Conservation (phyloP, 495 filamentous ascomycete genomes). For the Aspergillus nidulans region DNA sequence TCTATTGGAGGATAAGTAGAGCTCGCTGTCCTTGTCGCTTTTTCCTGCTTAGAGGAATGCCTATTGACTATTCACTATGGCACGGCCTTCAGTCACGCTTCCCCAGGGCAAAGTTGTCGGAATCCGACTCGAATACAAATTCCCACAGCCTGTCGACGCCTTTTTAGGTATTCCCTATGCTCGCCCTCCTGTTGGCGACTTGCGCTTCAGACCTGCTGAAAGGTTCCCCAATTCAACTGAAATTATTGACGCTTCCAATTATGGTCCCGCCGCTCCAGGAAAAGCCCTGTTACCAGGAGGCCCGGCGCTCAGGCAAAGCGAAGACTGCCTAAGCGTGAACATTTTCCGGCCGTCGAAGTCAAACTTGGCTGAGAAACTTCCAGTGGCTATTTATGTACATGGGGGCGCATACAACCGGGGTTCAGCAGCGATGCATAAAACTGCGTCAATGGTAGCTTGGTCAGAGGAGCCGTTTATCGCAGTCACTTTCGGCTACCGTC, state of each 20-base stretch:
- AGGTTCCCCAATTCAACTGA: slow-evolving; percentile 29
- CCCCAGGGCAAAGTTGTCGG: slow-evolving; percentile 55
- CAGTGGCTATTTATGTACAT: slow-evolving; percentile 53
- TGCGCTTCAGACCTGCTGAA: slow-evolving; percentile 51
- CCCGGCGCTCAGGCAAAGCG: slow-evolving; percentile 19
- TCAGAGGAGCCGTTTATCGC: slow-evolving; percentile 51
- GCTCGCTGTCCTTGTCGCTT: background rate
- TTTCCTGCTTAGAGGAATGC: background rate
- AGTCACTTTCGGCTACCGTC: slow-evolving; percentile 54
- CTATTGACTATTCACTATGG: background rate
- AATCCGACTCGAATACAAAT: slow-evolving; percentile 31
- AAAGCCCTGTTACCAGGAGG: slow-evolving; percentile 23
- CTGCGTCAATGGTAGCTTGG: slow-evolving; percentile 53
- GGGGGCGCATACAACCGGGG: slow-evolving; percentile 39
- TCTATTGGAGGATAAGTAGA: slow-evolving; percentile 4
- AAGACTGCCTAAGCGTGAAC: slow-evolving; percentile 54
- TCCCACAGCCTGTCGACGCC: slow-evolving; percentile 47
- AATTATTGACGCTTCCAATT: slow-evolving; percentile 40
- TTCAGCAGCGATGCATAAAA: slow-evolving; percentile 30
- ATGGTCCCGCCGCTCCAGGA: slow-evolving; percentile 25
- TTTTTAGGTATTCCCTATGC: slow-evolving; percentile 62
- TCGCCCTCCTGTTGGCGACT: slow-evolving; percentile 48
- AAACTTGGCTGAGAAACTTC: slow-evolving; percentile 33
- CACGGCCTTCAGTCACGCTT: slow-evolving; percentile 34
- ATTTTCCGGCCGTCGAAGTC: slow-evolving; percentile 41